Evolutionary conservation across 257 asterid genomes (phyloP), one percentile per base, ranked within the genome.

Genomic region (Penstemon barbatus): DNA sequence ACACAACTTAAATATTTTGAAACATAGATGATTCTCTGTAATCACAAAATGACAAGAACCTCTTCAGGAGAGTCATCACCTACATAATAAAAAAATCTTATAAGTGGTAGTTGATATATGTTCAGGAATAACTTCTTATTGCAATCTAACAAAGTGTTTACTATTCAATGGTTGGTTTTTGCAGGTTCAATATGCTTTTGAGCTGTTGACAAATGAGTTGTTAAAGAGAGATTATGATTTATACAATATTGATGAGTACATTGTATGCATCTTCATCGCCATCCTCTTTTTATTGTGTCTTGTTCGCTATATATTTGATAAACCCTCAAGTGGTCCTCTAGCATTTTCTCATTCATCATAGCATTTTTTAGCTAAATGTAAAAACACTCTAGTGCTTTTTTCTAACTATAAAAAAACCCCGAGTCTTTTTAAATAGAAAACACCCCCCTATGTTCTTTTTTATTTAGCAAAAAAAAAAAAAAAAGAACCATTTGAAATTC

Each of bases 191-290:
- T 94, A 94, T 85, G 97, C 97, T 43, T 94, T 77, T 75, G 97
- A 94, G 90, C 74, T 94, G 78, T 84, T 91, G 83, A 73, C 96
- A 56, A 81, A 94, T 82, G 80, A 81, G 77, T 38, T 83, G n/a
- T 77, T 88, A 97, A 91, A 91, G 90, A 85, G 99, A 84, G 97
- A 94, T 69, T 91, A 94, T 63, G 99, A 94, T 83, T 36, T 82
- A 70, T 89, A 70, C 77, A 85, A 79, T 69, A 83, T 91, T 12
- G 97, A 94, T 43, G 99, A 94, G 78, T 84, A 87, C 53, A 43
- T 44, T 15, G 99, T 94, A 85, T 73, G 96, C 71, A 45, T 72
- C 70, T 71, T 54, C 44, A 15, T 58, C 69, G 50, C 61, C 6
- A 19, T 61, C 56, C 44, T 75, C 70, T 57, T 70, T 10, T 59